Conservation (phyloP, 2,329 filamentous ascomycete species). For the Tolypocladium tundrense region DNA sequence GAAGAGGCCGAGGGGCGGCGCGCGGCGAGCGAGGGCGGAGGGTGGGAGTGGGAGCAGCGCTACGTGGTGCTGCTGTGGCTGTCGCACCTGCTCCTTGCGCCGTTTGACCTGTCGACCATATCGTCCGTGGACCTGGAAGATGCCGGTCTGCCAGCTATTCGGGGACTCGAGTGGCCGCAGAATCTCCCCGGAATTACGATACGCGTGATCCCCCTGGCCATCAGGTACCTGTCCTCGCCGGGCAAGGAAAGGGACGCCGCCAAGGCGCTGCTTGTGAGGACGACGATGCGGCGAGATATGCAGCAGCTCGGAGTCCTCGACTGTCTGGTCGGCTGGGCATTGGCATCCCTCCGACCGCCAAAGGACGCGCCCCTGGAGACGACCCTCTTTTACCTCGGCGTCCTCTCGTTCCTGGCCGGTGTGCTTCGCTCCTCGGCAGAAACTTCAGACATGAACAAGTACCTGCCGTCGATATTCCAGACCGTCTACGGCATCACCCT, state of each 20-base stretch:
- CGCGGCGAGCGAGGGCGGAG: slow-evolving; percentile 8
- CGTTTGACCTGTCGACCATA: slow-evolving; percentile 83
- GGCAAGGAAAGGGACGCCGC: slow-evolving; percentile 88
- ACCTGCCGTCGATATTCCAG: slow-evolving; percentile 56
- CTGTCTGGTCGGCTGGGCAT: slow-evolving; percentile 59
- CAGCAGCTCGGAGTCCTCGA: slow-evolving; percentile 62
- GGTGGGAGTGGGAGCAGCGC: slow-evolving; percentile 73
- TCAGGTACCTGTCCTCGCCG: slow-evolving; percentile 60
- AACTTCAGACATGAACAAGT: slow-evolving; percentile 61
- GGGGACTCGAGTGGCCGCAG: slow-evolving; percentile 43
- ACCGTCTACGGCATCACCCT: slow-evolving; percentile 50
- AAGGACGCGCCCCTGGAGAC: slow-evolving; percentile 28
- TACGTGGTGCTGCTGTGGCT: slow-evolving; percentile 86
- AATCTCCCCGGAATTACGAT: slow-evolving; percentile 60
- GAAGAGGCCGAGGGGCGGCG: slow-evolving; percentile 42
- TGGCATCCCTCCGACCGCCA: slow-evolving; percentile 45
- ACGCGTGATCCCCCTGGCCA: slow-evolving; percentile 59
- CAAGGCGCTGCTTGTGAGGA: slow-evolving; percentile 67
- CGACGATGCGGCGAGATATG: slow-evolving; percentile 84
- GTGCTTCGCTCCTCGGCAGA: slow-evolving; percentile 60
- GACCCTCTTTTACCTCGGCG: slow-evolving; percentile 68
- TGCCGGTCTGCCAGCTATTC: slow-evolving; percentile 28
- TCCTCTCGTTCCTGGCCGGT: slow-evolving; percentile 70
- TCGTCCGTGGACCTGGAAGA: slow-evolving; percentile 50
- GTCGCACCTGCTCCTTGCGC: slow-evolving; percentile 70